Evolutionary conservation across 2,329 filamentous ascomycete genomes (phyloP), one percentile per base, ranked within the genome.

Genomic region (Tolypocladium nubicola): DNA sequence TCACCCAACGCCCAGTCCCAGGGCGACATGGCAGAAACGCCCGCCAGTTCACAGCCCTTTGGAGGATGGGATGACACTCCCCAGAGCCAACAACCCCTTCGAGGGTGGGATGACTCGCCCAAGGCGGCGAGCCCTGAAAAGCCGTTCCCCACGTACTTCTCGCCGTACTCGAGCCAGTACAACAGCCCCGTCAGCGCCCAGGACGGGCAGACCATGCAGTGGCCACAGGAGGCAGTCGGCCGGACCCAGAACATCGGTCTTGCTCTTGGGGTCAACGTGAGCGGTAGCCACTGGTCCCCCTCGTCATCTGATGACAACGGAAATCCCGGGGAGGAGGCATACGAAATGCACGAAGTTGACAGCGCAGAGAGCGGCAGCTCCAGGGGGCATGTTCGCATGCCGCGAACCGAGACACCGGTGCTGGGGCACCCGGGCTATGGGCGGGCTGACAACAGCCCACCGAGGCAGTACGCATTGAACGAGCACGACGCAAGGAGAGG

Each of bases 111-210:
- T 30, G 78, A 81, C 60, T 82, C 77, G 33, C 82, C 76, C 0
- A 62, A 76, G 57, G 80, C 76, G 52, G 73, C 71, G 2, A 66
- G 66, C 49, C 73, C 73, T 1, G 74, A 77, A 52, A 70, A 69
- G 59, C 59, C 63, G 0, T 75, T 73, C 60, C 70, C 73, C 1
- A 75, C 73, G 8, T 82, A 84, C 68, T 77, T 83, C 61, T 84
- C 81, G 4, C 83, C 83, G 0, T 86, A 85, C 64, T 76, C 74
- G 23, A 83, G 81, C 45, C 79, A 83, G 59, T 85, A 78, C 69
- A 82, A 74, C 67, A 84, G 81, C 63, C 83, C 83, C 0, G 73
- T 82, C 59, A 80, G 74, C 56, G 76, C 71, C 0, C 69, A 68
- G 1, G 76, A 77, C 40, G 65, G 62, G 2, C 63, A 66, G 0